Conservation (phyloP, 768 basidiomycete genomes). For the Gymnopilus dilepis region DNA sequence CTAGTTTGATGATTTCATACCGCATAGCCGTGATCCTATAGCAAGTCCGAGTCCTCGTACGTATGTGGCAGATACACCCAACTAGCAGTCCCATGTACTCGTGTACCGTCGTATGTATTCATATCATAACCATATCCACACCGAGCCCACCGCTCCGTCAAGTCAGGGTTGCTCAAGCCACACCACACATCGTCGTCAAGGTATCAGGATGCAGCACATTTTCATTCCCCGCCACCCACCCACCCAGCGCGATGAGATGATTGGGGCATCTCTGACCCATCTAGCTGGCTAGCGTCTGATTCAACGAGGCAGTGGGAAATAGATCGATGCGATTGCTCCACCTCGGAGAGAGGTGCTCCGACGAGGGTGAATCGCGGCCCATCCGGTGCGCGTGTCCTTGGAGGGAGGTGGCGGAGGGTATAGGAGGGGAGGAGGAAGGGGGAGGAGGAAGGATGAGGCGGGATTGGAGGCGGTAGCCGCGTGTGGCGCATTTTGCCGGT, state of each 20-base stretch:
- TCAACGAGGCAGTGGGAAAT: constrained; percentile 4
- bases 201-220: not conserved
- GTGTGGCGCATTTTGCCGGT: not conserved
- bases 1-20: constrained; percentile 1
- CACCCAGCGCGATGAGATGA: no score
- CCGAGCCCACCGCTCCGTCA: no score
- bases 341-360: not conserved
- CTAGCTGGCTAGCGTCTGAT: not conserved
- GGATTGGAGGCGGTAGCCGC: not conserved
- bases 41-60: no score
- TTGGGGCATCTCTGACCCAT: not conserved
- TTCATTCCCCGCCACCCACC: not conserved
- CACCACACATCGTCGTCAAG: not conserved
- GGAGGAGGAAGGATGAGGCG: not conserved
- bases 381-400: not conserved
- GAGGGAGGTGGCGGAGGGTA: not conserved
- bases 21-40: no score
- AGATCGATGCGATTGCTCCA: not conserved
- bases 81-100: no score
- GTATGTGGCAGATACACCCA: no score
- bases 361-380: not conserved
- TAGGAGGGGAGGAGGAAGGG: no score
- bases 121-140: no score
- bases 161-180: no score
- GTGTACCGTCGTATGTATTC: no score